Evolutionary conservation across 2,329 filamentous ascomycete species (phyloP), one percentile per base, ranked within the genome.

Genomic region (Fonsecaea pugnacius): DNA sequence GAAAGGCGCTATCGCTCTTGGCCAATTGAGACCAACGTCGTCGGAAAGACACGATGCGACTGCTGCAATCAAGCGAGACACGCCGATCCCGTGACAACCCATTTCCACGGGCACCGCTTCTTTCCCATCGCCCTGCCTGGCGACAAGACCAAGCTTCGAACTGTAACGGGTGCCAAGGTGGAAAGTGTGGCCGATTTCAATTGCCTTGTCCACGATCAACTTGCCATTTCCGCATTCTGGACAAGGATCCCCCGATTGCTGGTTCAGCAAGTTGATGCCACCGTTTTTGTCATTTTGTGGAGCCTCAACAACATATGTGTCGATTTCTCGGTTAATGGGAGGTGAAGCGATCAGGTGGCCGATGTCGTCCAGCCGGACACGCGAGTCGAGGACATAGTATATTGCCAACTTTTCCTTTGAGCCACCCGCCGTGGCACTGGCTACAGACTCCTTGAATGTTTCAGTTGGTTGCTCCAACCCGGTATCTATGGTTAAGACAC

Each of bases 181-280:
- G 78, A 99, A 99, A 0, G 95, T 98, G 76, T 99, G 95, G 0
- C 92, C 95, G 16, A 98, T 83, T 77, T 99, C 95, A 56, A 98
- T 89, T 7, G 92, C 91, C 67, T 85, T 88, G 63, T 89, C 84
- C 2, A 90, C 81, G 50, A 81, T 82, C 24, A 98, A 80, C 1
- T 76, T 79, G 0, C 90, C 90, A 0, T 80, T 72, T 7, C 55
- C n/a, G 74, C 95, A 99, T 43, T 83, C 81, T 0, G 91, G 87
- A 72, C 95, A 99, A 10, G 76, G 71, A 72, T 96, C 91, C 12
- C 90, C 91, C 50, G 87, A 78, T 54, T 80, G 80, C 18, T 89
- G 85, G 63, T 85, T 84, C 7, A 92, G 79, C 8, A 96, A 77
- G 69, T 90, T 60, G 18, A 65, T 69, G 27, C 59, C 27, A 21